Base-by-base conservation (phyloP, 164 flowering plant genomes). In the Magnolia officinalis region DNA sequence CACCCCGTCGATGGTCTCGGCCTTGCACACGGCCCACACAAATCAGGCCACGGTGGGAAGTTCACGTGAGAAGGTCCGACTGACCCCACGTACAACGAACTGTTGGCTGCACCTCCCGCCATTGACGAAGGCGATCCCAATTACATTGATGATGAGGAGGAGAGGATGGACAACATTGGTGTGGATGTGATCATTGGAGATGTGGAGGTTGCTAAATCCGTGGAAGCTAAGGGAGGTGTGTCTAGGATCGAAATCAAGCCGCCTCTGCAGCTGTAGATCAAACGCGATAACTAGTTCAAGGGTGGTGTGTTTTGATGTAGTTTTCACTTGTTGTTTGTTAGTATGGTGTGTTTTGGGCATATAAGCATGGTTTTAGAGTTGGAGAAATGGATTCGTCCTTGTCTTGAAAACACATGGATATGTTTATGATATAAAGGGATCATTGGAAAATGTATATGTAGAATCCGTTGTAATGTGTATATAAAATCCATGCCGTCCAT, bases 21-120 rank as follows among this genome's bases (percentile, higher is more conserved):
- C 68, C 89, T 90, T 63, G 90, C 88, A 70, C 94, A 89, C 63
- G 78, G 66, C 66, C 90, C 90, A 2, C 87, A 85, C 13, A 94
- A 92, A 83, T 74, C 81, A 0, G 97, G 96, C 14, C 96, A 82
- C 74, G 98, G 98, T 1, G 97, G 98, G 24, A 95, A 90, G 90
- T 92, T 73, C 86, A 92, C 98, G 1, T 92, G 97, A 97, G 96
- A 92, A 31, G 97, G 96, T 0, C 95, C 94, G 0, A 84, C 20
- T 1, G 18, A 64, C 70, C 76, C 13, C 3, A 72, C 65, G 1
- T 89, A 84, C 49, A 78, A 24, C 21, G 90, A 88, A 82, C 79
- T 85, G 2, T 2, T 49, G 7, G 87, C 71, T 23, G 24, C 24
- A 10, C 87, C 84, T 20, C 80, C 84, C 29, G 98, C 89, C n/a